Conservation (phyloP, 1,139 yeast species). For the Candida tetrigidarum region DNA sequence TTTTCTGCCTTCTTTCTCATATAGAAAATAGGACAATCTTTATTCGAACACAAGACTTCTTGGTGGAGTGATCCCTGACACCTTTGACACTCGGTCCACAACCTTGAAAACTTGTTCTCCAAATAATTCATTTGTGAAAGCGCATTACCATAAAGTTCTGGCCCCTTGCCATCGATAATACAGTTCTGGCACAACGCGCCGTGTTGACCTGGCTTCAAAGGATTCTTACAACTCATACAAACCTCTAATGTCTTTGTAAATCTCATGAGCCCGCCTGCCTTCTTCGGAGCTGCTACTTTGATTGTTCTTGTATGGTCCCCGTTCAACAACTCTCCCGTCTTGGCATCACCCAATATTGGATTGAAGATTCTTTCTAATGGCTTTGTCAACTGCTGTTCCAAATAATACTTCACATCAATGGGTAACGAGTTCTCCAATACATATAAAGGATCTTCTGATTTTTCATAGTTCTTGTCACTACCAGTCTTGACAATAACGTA, state of each 20-base stretch:
- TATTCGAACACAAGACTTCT: slow-evolving; percentile 93
- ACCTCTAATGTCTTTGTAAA: slow-evolving; percentile 90
- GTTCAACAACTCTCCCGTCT: slow-evolving; percentile 74
- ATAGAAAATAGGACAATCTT: slow-evolving; percentile 96
- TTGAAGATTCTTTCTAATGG: slow-evolving; percentile 94
- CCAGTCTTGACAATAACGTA: slow-evolving; percentile 89
- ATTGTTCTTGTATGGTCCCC: slow-evolving; percentile 88
- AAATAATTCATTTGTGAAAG: slow-evolving; percentile 78
- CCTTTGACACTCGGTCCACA: slow-evolving; percentile 99
- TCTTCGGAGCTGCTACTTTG: slow-evolving; percentile 59
- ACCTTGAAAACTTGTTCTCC: slow-evolving; percentile 80
- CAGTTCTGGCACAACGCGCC: slow-evolving; percentile 89
- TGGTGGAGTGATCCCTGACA: slow-evolving; percentile 97
- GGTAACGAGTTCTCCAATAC: slow-evolving; percentile 92
- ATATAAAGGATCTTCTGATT: slow-evolving; percentile 95
- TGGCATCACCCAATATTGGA: slow-evolving; percentile 88
- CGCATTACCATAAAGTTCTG: slow-evolving; percentile 78
- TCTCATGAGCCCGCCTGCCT: slow-evolving; percentile 83
- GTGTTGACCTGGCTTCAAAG: slow-evolving; percentile 64
- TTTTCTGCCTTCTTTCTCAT: slow-evolving; percentile 97
- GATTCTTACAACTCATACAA: slow-evolving; percentile 88
- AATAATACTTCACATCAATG: slow-evolving; percentile 91
- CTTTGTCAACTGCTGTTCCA: slow-evolving; percentile 91
- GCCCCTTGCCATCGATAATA: slow-evolving; percentile 71
- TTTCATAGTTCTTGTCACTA: slow-evolving; percentile 88